Evolutionary conservation across 495 filamentous ascomycete genomes (phyloP).

Genomic region (Beverwykella pulmonaria): DNA sequence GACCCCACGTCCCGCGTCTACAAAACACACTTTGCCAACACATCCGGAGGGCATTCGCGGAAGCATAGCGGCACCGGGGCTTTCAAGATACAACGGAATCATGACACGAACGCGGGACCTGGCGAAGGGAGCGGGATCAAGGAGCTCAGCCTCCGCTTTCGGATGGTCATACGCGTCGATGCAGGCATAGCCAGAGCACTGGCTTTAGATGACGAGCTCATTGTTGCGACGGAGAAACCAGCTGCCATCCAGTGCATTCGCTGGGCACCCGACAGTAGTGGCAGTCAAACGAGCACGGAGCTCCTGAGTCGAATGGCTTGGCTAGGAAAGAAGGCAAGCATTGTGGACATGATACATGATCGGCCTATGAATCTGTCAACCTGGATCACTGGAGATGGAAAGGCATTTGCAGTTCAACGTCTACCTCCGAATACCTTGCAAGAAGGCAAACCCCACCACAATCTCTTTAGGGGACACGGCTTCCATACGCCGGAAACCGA

Average conservation of each 20-base stretch:
- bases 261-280: slow-evolving; percentile 82
- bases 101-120: slow-evolving; percentile 51
- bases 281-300: slow-evolving; percentile 87
- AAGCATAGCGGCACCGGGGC: slow-evolving; percentile 67
- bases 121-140: slow-evolving; percentile 78
- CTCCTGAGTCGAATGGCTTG: slow-evolving; percentile 84
- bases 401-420: slow-evolving; percentile 90
- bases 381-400: slow-evolving; percentile 90
- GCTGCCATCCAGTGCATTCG: slow-evolving; percentile 94
- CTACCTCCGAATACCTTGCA: slow-evolving; percentile 35
- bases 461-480: slow-evolving; percentile 84
- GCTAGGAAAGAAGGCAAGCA: slow-evolving; percentile 72
- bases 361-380: slow-evolving; percentile 94
- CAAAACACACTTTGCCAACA: slow-evolving; percentile 71
- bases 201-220: slow-evolving; percentile 87
- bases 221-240: slow-evolving; percentile 92
- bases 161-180: slow-evolving; percentile 98
- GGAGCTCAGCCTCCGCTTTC: slow-evolving; percentile 86
- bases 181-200: slow-evolving; percentile 87
- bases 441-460: slow-evolving; percentile 50
- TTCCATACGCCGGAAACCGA: slow-evolving; percentile 74
- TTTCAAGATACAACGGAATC: slow-evolving; percentile 57
- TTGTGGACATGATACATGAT: slow-evolving; percentile 90
- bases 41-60: slow-evolving; percentile 66
- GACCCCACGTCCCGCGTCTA: slow-evolving; percentile 83